Percentiles rank a stretch among this genome's conserved stretches.
Evolutionary conservation across 1,139 yeast species (phyloP).

Genomic region (Yarrowia galli): DNA sequence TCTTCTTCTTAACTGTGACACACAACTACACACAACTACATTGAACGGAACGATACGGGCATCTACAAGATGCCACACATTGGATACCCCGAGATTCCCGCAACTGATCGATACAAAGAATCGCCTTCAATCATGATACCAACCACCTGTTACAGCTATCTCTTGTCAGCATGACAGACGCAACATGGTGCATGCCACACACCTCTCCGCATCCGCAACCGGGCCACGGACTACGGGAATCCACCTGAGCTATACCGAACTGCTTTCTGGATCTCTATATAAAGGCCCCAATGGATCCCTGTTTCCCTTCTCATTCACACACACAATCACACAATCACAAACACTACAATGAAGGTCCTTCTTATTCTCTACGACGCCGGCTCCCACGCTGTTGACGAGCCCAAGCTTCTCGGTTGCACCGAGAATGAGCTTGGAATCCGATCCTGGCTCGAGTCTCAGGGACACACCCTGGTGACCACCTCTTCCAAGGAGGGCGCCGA

Average conservation of each 20-base stretch:
- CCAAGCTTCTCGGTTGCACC: slow-evolving; percentile 14
- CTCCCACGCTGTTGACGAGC: slow-evolving; percentile 13
- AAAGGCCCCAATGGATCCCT: not conserved
- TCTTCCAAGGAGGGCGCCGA: slow-evolving; percentile 11
- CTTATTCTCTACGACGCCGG: slow-evolving; percentile 17
- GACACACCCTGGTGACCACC: slow-evolving; percentile 7
- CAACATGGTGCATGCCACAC: not conserved
- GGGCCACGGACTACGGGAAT: slow-evolving; percentile 7
- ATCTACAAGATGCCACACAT: not conserved
- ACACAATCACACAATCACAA: not conserved
- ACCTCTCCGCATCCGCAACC: not conserved
- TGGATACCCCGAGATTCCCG: not conserved
- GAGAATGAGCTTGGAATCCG: slow-evolving; percentile 11
- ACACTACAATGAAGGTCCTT: slow-evolving; percentile 10
- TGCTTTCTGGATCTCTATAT: not conserved
- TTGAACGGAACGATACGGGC: no score
- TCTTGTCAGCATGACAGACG: not conserved
- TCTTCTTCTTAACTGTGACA: not conserved
- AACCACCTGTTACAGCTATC: not conserved
- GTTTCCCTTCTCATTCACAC: not conserved
- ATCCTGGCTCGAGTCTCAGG: slow-evolving; percentile 15
- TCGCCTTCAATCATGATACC: not conserved
- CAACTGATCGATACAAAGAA: not conserved
- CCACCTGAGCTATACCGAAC: not conserved
- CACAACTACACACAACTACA: not conserved